phyloP scores from a whole-genome alignment of 805 yeast genomes.

The Candida namnaoensis region DNA sequence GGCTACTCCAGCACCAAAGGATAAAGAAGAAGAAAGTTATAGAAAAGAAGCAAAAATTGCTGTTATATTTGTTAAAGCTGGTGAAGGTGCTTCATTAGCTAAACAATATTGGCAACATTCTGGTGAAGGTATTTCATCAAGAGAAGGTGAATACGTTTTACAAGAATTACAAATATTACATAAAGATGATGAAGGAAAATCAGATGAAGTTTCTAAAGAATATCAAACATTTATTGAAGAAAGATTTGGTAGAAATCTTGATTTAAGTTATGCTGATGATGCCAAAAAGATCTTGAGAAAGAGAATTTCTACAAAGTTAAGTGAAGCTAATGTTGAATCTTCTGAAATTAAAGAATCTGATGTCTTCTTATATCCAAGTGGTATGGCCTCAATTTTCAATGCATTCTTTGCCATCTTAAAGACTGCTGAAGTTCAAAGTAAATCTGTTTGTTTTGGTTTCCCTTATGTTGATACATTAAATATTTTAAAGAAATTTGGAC shows the following conservation, averaged over 20 bases:
- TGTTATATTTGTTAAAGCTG: slow-evolving; percentile 64
- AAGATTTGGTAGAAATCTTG: slow-evolving; percentile 84
- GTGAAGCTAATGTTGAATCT: slow-evolving; percentile 22
- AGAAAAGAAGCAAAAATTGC: slow-evolving; percentile 64
- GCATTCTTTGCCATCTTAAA: slow-evolving; percentile 57
- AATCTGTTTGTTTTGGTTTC: slow-evolving; percentile 91
- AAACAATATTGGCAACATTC: slow-evolving; percentile 95
- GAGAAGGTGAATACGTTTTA: slow-evolving; percentile 79
- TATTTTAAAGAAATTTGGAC: slow-evolving; percentile 82
- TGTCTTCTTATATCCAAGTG: slow-evolving; percentile 79
- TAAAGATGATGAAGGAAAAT: slow-evolving; percentile 20
- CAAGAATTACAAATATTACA: slow-evolving; percentile 38
- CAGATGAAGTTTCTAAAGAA: slow-evolving; percentile 34
- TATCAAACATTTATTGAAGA: slow-evolving; percentile 70
- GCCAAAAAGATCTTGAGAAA: slow-evolving; percentile 70
- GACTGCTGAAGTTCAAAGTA: slow-evolving; percentile 21
- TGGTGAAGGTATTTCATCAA: slow-evolving; percentile 93
- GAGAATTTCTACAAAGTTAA: slow-evolving; percentile 65
- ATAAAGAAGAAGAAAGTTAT: slow-evolving; percentile 47
- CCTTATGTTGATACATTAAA: slow-evolving; percentile 92
- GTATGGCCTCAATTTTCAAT: slow-evolving; percentile 86
- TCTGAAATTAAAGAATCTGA: slow-evolving; percentile 39
- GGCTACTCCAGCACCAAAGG: slow-evolving; percentile 59
- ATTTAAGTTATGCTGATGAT: slow-evolving; percentile 61
- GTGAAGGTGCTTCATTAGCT: slow-evolving; percentile 48